Evolutionary conservation across 805 yeast species (phyloP), one percentile per base, ranked within the genome.

Genomic region (Sungouiozyma ichnusensis): DNA sequence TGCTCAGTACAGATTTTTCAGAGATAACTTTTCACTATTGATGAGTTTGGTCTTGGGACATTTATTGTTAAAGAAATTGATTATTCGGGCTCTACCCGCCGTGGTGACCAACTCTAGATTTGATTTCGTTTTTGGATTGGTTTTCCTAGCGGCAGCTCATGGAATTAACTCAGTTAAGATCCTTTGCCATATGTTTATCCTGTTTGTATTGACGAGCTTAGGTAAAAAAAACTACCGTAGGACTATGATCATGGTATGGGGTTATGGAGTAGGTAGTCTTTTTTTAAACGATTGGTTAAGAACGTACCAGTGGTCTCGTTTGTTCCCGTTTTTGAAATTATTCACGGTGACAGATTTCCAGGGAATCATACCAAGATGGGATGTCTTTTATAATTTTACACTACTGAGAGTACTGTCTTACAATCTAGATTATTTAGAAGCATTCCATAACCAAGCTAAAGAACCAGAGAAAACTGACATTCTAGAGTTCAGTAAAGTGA

Each of bases 291-390:
- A 85, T 52, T 66, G 64, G 40, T 77, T 69, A 46, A 69, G 87
- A 40, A 68, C 72, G 16, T 69, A 71, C 44, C 73, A 72, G 17
- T 71, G 73, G 37, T 79, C 75, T 0, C 51, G 55, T 8, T 36
- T 77, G 5, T 53, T 57, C 41, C 54, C 69, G 0, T 46, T 51
- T 1, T 58, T 84, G n/a, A 57, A 67, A 0, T 63, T 73, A 32
- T 60, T 84, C 51, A 95, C 86, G 53, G 51, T 64, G 20, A 72
- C 73, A 0, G 14, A 27, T 1, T 81, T 74, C 51, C 72, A 73
- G 38, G 97, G 97, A 1, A 72, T 88, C 13, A 79, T 92, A 46
- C 70, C 77, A 15, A 72, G 97, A 52, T 92, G 99, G 99, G 97
- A 92, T 57, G 97, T 92, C 3, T 85, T 84, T 52, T 92, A 79